phyloP scores from a whole-genome alignment of 108 stramenopile species.

The Nitzschia inconspicua region DNA sequence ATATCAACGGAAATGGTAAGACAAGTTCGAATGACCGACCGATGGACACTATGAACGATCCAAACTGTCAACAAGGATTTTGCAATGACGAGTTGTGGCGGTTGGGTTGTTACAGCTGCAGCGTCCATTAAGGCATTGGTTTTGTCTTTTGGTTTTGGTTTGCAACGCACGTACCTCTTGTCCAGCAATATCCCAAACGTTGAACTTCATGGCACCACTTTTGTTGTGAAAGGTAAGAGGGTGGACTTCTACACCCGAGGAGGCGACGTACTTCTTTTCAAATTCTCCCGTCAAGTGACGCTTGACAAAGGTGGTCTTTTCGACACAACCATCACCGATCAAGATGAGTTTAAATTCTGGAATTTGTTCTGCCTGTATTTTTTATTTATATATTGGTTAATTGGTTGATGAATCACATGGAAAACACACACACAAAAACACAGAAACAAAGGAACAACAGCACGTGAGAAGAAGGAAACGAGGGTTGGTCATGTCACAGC shows the following conservation, averaged over 20 bases:
- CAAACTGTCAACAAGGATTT: no score
- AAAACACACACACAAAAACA: not conserved
- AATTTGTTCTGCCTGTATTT: not conserved
- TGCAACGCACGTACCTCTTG: slow-evolving; percentile 78
- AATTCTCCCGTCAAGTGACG: slow-evolving; percentile 99
- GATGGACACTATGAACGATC: no score
- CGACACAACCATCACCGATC: slow-evolving; percentile 97
- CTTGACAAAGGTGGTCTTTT: slow-evolving; percentile 99
- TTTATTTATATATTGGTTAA: not conserved
- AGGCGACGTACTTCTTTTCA: slow-evolving; percentile 99
- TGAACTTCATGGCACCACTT: slow-evolving; percentile 98
- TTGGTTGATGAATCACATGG: not conserved
- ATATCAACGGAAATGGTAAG: no score
- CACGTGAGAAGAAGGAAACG: no score
- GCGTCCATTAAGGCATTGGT: no score
- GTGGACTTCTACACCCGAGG: slow-evolving; percentile 94
- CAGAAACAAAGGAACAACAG: no score
- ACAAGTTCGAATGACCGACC: no score
- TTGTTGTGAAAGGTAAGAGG: slow-evolving; percentile 98
- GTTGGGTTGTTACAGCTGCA: no score
- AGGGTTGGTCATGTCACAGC: no score
- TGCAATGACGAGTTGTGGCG: no score
- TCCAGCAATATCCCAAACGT: slow-evolving; percentile 99
- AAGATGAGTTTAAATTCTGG: slow-evolving; percentile 99
- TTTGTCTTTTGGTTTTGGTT: no score